These are phyloP conservation scores for Candida endomychidarum DNA, from an alignment of 805 yeast species.

Conservation along the genomic window DNA sequence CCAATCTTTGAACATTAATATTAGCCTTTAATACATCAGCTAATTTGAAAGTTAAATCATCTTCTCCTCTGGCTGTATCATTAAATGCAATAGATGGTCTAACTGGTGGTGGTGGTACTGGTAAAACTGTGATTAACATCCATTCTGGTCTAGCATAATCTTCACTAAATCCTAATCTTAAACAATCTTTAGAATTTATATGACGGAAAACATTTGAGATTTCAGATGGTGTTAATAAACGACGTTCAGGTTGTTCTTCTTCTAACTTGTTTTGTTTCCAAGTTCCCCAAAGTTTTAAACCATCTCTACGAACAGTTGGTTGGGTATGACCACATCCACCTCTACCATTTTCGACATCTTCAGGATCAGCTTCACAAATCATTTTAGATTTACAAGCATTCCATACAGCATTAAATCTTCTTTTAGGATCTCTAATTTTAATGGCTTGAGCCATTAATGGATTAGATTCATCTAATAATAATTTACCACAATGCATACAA, in stretches of 20 bases:
- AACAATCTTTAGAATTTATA: conserved; percentile 81
- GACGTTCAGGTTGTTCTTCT: conserved; percentile 86
- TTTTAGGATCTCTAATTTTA: conserved; percentile 88
- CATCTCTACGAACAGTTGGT: conserved; percentile 94
- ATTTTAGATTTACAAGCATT: conserved; percentile 83
- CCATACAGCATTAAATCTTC: conserved; percentile 97
- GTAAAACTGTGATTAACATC: conserved; percentile 95
- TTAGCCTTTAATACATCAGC: conserved; percentile 97
- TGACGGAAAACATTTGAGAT: conserved; percentile 89
- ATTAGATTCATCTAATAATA: conserved; percentile 81
- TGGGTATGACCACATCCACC: conserved; percentile 99
- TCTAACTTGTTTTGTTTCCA: conserved; percentile 93
- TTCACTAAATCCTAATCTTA: conserved; percentile 82
- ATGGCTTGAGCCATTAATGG: conserved; percentile 84
- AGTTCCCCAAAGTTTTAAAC: conserved; percentile 94
- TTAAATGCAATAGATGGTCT: conserved; percentile 98
- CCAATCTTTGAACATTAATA: conserved; percentile 93
- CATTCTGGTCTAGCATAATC: conserved; percentile 99
- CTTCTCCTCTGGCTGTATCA: conserved; percentile 98
- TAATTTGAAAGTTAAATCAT: conserved; percentile 94
- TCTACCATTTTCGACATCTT: conserved; percentile 54
- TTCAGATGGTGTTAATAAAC: conserved; percentile 84
- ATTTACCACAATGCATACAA: conserved; percentile 98
- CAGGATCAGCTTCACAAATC: conserved; percentile 81
- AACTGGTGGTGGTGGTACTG: conserved; percentile 99